Evolutionary conservation across 768 basidiomycete genomes (phyloP), one percentile per base, ranked within the genome.

Genomic region (Serendipita sp.): DNA sequence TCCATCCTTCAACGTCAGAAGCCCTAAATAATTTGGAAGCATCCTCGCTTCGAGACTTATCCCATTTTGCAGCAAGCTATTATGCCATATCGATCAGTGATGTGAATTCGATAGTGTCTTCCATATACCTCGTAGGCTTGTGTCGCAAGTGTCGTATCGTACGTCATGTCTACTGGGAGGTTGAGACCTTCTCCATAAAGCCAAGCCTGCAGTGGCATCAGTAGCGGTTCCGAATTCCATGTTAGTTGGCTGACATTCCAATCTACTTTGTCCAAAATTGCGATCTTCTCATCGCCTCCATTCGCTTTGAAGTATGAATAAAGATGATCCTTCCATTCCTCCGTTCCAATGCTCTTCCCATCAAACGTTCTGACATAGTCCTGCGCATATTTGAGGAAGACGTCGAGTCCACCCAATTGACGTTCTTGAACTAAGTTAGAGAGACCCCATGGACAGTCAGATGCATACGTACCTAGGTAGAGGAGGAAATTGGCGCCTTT

Each of bases 401-500:
- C 80, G 50, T 93, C 83, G 61, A 90, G 74, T 2, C 90, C 90
- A n/a, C 90, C 90, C 0, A 93, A 75, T 3, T 78, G 83, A 34
- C 79, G 75, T 71, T 92, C 87, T 84, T 66, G 41, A 26, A n/a
- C n/a, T 4, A 58, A 11, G 9, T n/a, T 26, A 11, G 4, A 34
- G n/a, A n/a, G 11, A n/a, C 53, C n/a, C n/a, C 7, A 22, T 50
- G 17, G 17, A 28, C 3, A 34, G 53, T 11, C 26, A 9, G 9
- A 31, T 28, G 22, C 20, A 3, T 7, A 67, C 78, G 62, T 62
- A 88, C 88, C 93, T 22, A 97, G 78, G 70, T 89, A 79, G 17
- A 94, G 79, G 16, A 98, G 75, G 67, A 98, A 83, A 70, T 92
- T 95, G 4, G 89, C 79, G 26, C 94, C 94, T 73, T 94, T 89